Evolutionary conservation across 2,329 filamentous ascomycete genomes (phyloP), one percentile per base, ranked within the genome.

Genomic region (Aspergillus hiratsukae): DNA sequence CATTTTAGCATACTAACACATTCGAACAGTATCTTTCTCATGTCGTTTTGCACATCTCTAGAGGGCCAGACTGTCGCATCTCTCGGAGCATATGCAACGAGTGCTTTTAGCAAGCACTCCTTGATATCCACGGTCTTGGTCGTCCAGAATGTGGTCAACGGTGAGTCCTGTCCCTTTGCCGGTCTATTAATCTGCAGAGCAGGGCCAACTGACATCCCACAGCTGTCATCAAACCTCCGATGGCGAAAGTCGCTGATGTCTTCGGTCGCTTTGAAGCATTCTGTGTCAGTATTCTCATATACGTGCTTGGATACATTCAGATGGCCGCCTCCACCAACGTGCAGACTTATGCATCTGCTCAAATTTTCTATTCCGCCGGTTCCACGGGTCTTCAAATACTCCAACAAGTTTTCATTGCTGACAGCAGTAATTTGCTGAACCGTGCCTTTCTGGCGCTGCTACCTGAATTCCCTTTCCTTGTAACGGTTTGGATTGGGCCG

Each of bases 241-340:
- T 87, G 61, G 85, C 87, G 53, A 89, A 88, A 69, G 75, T 88
- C 19, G 77, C 88, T 52, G 84, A 89, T 71, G 77, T 87, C 40
- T 89, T 84, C 77, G 87, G 86, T 55, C 83, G 87, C 40, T 81
- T 85, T 11, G 81, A 87, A 66, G 86, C 84, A 17, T 82, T 87
- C 62, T 69, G 80, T 23, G 56, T 86, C 37, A 82, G 82, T 64
- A 72, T 85, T 1, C 54, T 76, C 10, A 71, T 83, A 53, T 80
- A 80, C 65, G 75, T 80, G 1, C 66, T 82, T 1, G 81, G 82
- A 21, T 78, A 88, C 53, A 77, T 87, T 58, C 81, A 90, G 73
- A 88, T 88, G 77, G 88, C 88, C 11, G 79, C 77, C 1, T 88
- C 81, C 1, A 78, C 75, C 57, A 83, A 79, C 56, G 80, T 85